Conservation (phyloP, 306 rosid genomes). For the Mucuna pruriens region DNA sequence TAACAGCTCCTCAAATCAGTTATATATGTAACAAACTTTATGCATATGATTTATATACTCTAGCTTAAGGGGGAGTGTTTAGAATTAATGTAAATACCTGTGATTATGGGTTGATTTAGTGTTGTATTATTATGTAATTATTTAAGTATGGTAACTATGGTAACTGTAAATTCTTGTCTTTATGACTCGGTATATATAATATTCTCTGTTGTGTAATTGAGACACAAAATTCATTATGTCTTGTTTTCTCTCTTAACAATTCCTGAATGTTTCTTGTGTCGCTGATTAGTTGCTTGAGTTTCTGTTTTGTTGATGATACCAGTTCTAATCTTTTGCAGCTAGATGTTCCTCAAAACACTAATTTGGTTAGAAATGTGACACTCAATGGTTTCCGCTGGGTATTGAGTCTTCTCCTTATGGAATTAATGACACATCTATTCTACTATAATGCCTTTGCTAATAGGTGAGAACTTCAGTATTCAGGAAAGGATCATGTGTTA, state of each 20-base stretch:
- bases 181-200: background rate
- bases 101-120: background rate
- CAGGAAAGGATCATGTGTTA: background rate
- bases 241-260: background rate
- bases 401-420: slow-evolving; percentile 76
- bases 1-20: background rate
- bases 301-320: slow-evolving; percentile 29
- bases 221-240: background rate
- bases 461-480: slow-evolving; percentile 61
- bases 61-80: background rate
- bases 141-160: background rate
- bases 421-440: slow-evolving; percentile 80
- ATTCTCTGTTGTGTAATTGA: background rate
- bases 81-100: background rate
- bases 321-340: slow-evolving; percentile 61
- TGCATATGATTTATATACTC: background rate
- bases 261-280: slow-evolving; percentile 5
- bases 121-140: background rate
- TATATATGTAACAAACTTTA: background rate
- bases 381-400: slow-evolving; percentile 80
- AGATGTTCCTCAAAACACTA: slow-evolving; percentile 69
- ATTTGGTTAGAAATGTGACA: slow-evolving; percentile 54
- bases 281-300: slow-evolving; percentile 21
- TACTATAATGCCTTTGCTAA: slow-evolving; percentile 89
- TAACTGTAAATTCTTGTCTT: background rate